phyloP scores from a whole-genome alignment of 768 basidiomycete genomes.

The Pisolithus marmoratus region DNA sequence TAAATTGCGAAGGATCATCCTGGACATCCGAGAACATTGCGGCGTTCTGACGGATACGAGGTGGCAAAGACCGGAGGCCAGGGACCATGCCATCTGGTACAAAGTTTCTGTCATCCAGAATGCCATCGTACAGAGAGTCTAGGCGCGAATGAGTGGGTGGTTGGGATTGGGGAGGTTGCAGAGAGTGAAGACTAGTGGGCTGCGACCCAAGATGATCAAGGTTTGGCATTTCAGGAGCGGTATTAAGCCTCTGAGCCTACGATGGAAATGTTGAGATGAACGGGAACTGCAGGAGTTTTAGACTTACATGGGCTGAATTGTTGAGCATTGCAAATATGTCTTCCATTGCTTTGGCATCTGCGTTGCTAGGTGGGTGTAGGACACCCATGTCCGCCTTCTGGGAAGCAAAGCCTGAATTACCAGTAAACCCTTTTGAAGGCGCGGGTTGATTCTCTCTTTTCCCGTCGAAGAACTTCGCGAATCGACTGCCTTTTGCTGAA shows the following conservation, averaged over 20 bases:
- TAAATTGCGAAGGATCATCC: conserved; percentile 63
- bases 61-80: conserved; percentile 63
- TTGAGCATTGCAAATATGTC: conserved; percentile 79
- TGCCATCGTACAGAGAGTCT: conserved; percentile 69
- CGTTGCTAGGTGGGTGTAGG: conserved; percentile 33
- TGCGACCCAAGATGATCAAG: conserved; percentile 22
- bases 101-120: conserved; percentile 70
- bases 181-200: conserved; percentile 28
- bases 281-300: background rate
- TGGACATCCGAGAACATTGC: conserved; percentile 51
- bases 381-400: conserved; percentile 41
- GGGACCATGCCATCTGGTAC: conserved; percentile 85
- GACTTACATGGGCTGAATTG: conserved; percentile 65
- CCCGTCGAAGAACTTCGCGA: conserved; percentile 85
- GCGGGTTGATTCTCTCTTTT: conserved; percentile 44
- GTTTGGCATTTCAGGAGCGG: conserved; percentile 17
- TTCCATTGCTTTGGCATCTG: conserved; percentile 63
- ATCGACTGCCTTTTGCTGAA: conserved; percentile 68
- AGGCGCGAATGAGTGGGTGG: conserved; percentile 41
- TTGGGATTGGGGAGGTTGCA: conserved; percentile 39
- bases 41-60: conserved; percentile 52
- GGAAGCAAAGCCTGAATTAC: conserved; percentile 33
- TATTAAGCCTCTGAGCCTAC: conserved; percentile 24
- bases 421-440: conserved; percentile 34
- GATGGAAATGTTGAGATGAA: conserved; percentile 4